Percentiles rank a stretch among this genome's conserved stretches.
These are phyloP conservation scores for Alternaria sp. DNA, from an alignment of 2,329 filamentous ascomycete genomes.

Conservation along the genomic window DNA sequence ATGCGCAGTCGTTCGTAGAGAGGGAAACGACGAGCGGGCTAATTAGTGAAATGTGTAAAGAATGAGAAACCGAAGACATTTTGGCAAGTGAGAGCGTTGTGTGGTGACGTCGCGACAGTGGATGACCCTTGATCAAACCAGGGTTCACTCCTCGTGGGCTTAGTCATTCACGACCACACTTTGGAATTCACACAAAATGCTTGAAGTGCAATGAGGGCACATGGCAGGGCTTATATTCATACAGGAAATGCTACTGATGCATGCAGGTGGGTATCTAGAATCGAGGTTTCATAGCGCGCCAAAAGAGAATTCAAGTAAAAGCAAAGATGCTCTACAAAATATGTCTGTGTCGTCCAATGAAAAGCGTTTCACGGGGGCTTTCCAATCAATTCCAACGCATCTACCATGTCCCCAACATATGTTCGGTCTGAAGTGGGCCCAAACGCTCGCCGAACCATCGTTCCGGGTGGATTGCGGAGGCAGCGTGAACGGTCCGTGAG, in stretches of 20 bases:
- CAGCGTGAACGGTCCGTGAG: neutral
- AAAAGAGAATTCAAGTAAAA: neutral
- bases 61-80: neutral
- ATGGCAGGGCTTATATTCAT: neutral
- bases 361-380: neutral
- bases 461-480: neutral
- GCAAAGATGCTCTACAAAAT: neutral
- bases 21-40: neutral
- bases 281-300: neutral
- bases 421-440: neutral
- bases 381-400: neutral
- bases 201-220: neutral
- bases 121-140: conserved; percentile 4
- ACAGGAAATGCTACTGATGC: neutral
- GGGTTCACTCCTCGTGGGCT: neutral
- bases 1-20: neutral
- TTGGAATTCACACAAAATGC: neutral
- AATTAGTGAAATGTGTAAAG: neutral
- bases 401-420: neutral
- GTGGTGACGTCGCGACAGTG: neutral
- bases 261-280: neutral
- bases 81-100: neutral
- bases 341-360: neutral
- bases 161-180: neutral
- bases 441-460: neutral